Percentiles rank a stretch among this genome's conserved stretches.
Conservation (phyloP, 148 eudicot genomes). For the Limonium bicolor region DNA sequence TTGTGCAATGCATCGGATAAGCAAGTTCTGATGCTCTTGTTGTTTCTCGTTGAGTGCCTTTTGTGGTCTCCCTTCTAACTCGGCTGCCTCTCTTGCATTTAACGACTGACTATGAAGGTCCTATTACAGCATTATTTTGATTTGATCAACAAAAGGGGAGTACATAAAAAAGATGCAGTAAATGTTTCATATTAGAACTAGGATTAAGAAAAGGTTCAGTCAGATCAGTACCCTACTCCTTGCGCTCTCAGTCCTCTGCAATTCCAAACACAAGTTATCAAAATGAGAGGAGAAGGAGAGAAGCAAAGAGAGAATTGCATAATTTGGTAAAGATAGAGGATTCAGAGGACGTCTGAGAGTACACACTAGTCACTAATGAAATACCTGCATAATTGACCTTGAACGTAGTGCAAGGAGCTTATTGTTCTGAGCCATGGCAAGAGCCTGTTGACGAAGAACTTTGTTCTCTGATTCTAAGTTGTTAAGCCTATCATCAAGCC, state of each 20-base stretch:
- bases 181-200: constrained; percentile 1
- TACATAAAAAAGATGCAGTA: too few species aligned
- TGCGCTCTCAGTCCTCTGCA: constrained; percentile 63
- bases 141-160: constrained; percentile 1
- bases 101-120: constrained; percentile 51
- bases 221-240: constrained; percentile 30
- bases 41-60: constrained; percentile 80
- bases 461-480: constrained; percentile 78
- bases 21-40: constrained; percentile 86
- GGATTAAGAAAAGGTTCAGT: constrained; percentile 6
- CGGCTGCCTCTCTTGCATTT: constrained; percentile 35
- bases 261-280: constrained; percentile 13
- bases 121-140: constrained; percentile 22
- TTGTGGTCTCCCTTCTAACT: constrained; percentile 67
- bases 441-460: constrained; percentile 80
- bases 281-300: neutral
- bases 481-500: constrained; percentile 77
- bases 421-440: constrained; percentile 64
- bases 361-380: neutral
- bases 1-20: constrained; percentile 77
- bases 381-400: constrained; percentile 66
- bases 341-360: too few species aligned
- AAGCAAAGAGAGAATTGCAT: too few species aligned
- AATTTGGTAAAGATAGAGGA: too few species aligned
- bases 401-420: constrained; percentile 53